Base-by-base conservation (phyloP, 768 basidiomycete genomes). In the Steccherinum ochraceum region DNA sequence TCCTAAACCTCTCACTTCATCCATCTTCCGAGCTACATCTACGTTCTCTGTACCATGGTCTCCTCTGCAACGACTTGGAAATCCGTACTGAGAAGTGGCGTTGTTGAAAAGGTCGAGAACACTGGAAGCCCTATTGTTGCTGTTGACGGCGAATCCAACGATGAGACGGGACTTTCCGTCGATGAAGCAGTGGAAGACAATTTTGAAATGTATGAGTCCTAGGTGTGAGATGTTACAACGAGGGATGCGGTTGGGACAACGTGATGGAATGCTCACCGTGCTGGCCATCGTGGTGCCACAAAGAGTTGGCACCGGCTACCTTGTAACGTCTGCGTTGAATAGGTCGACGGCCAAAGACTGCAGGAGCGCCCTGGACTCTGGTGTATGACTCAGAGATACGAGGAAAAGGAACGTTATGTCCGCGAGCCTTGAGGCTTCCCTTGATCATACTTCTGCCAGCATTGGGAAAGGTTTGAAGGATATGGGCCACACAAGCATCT, bases 241-340 rank as follows among this genome's bases (percentile, higher is more conserved):
- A 40, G 12, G 16, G 43, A 19, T 12, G 35, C 7, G 26, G n/a
- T 13, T 10, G 42, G 16, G 24, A 24, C 10, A 21, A n/a, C n/a
- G 19, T 16, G 12, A 21, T 35, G 30, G 7, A 16, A 16, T 7
- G 16, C 30, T 7, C 45, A 57, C 62, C 62, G 53, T 64, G 62
- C 39, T 64, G 62, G 2, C 62, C 63, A 49, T 64, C 62, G 39
- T 64, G 62, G 44, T 63, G 62, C 60, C 60, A 64, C 10, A 64
- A 46, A 12, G 58, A 49, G 40, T 64, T 63, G 4, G 62, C 56
- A 10, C 62, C 62, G 4, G 62, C 52, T 12, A 63, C 62, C 1
- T 27, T 12, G 40, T 63, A 63, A 19, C 12, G 25, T 0, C 55
- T 45, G 1, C 56, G 48, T 16, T 45, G 47, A 35, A 63, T 62